Conservation (phyloP, 768 basidiomycete genomes). For the Chalciporus piperatus region DNA sequence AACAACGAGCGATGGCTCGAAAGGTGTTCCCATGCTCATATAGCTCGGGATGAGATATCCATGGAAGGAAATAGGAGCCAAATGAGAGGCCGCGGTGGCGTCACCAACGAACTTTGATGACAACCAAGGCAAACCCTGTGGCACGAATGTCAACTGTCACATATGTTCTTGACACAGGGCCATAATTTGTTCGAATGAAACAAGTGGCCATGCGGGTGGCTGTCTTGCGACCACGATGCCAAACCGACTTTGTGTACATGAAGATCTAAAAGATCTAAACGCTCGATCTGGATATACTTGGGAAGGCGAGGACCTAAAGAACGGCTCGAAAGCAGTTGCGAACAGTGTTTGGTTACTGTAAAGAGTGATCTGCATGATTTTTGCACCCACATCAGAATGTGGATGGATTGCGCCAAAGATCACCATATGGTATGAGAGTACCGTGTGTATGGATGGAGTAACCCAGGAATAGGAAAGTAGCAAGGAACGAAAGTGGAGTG, state of each 20-base stretch:
- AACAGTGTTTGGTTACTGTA: background rate
- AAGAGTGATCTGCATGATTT: background rate
- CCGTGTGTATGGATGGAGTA: background rate
- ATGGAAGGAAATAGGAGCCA: conserved; percentile 13
- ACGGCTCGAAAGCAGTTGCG: too few species aligned
- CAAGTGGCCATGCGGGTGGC: too few species aligned
- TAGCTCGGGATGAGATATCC: background rate
- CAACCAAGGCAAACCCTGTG: background rate
- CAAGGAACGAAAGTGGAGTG: background rate
- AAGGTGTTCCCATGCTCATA: conserved; percentile 11
- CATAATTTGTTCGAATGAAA: too few species aligned
- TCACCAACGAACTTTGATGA: background rate
- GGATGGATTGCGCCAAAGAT: background rate
- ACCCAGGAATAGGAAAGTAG: background rate
- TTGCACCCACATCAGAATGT: background rate
- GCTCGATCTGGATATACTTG: background rate
- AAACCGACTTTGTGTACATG: too few species aligned
- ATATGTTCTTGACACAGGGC: too few species aligned
- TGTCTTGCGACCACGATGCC: too few species aligned
- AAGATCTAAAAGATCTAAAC: too few species aligned
- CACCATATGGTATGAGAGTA: background rate
- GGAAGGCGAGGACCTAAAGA: too few species aligned
- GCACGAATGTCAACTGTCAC: background rate
- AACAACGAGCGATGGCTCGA: background rate
- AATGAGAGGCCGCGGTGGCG: background rate